Evolutionary conservation across 1,284 basidiomycete genomes (phyloP), one percentile per base, ranked within the genome.

Genomic region (Agroathelia rolfsii): DNA sequence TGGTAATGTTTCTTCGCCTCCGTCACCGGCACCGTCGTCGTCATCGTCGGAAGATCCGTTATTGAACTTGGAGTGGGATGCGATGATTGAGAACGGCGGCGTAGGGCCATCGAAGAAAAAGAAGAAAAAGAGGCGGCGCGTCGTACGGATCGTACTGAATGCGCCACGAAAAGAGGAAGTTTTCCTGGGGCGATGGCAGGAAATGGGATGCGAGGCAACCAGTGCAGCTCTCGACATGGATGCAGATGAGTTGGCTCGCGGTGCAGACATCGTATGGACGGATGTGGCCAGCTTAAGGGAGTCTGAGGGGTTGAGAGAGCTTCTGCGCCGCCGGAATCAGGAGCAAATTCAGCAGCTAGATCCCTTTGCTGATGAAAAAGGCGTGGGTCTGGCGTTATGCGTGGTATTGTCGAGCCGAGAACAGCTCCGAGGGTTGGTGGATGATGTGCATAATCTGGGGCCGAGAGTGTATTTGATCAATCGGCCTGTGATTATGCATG

Each of bases 401-500:
- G 16, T 26, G 12, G 25, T 11, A 11, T 26, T 13, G 7, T 26
- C 25, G 5, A 15, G 12, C 7, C 7, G 12, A 15, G 25, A 26
- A 15, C 12, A 26, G 12, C 25, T 26, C 5, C 25, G 12, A 5
- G 11, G 12, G 11, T 15, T 26, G 12, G 25, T 12, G 12, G 25
- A 12, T 11, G 25, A 15, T 15, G 11, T 26, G 12, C 12, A 40
- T n/a, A n/a, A n/a, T n/a, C n/a, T n/a, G 5, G 49, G 46, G 17
- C 36, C 29, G 16, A 43, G 45, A 24, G 48, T 48, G 17, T 38
- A 50, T 8, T 44, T 54, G 16, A 40, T 52, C 9, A 51, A 52
- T 39, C 48, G 50, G 10, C 52, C 52, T 1, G 41, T 54, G 14
- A 40, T 52, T 39, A 41, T 49, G 38, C 47, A 52, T 26, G 17